A percentile compares a stretch with the other conserved stretches of the same genome.
Conservation (phyloP, 176 grass and related monocot genomes). For the Guadua angustifolia region DNA sequence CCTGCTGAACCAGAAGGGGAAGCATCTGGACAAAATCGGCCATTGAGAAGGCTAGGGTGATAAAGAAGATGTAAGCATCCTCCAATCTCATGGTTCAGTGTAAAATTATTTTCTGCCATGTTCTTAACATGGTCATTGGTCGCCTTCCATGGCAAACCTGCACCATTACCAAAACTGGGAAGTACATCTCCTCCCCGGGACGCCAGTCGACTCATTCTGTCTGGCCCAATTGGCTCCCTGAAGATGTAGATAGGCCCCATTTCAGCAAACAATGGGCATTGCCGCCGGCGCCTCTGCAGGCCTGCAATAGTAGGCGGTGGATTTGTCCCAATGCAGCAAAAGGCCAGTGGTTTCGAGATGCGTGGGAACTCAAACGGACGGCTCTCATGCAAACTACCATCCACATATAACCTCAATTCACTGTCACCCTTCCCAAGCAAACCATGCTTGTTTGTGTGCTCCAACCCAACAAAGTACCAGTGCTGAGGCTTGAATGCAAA, state of each 20-base stretch:
- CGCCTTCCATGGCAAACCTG: slow-evolving; percentile 84
- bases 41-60: slow-evolving; percentile 85
- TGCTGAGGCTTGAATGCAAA: slow-evolving; percentile 84
- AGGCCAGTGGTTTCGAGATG: slow-evolving; percentile 85
- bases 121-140: slow-evolving; percentile 65
- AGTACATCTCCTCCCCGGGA: slow-evolving; percentile 74
- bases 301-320: slow-evolving; percentile 97
- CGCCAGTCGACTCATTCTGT: slow-evolving; percentile 77
- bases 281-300: slow-evolving; percentile 75
- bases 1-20: slow-evolving; percentile 97
- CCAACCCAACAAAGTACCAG: slow-evolving; percentile 96
- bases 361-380: slow-evolving; percentile 89
- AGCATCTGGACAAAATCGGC: slow-evolving; percentile 89
- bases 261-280: slow-evolving; percentile 95
- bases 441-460: slow-evolving; percentile 86
- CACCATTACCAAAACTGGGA: slow-evolving; percentile 93
- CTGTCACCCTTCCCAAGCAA: slow-evolving; percentile 92
- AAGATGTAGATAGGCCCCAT: slow-evolving; percentile 98
- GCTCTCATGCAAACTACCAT: slow-evolving; percentile 84
- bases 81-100: slow-evolving; percentile 72
- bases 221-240: slow-evolving; percentile 87
- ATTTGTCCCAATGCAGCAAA: slow-evolving; percentile 97
- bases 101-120: slow-evolving; percentile 67
- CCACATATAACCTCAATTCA: slow-evolving; percentile 87
- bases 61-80: slow-evolving; percentile 86